phyloP scores from a whole-genome alignment of 2,329 filamentous ascomycete genomes.

The Trichophyton rubrum region DNA sequence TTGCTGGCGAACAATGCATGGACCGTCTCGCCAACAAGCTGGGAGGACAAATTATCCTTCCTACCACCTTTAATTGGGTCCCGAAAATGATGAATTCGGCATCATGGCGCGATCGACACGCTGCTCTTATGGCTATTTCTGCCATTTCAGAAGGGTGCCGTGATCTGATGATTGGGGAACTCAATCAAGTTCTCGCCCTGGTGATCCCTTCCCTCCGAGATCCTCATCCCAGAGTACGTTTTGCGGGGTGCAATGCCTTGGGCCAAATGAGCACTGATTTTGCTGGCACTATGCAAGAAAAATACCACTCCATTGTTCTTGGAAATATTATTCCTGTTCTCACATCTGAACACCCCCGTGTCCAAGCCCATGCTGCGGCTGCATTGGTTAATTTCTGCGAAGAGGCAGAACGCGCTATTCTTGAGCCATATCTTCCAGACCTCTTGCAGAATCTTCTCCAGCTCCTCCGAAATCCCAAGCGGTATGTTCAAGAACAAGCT shows the following conservation, averaged over 20 bases:
- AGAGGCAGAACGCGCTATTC: constrained; percentile 80
- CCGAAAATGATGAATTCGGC: constrained; percentile 95
- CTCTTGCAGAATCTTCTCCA: constrained; percentile 75
- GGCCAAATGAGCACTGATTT: constrained; percentile 99
- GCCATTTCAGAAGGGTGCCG: constrained; percentile 96
- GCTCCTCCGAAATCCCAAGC: constrained; percentile 79
- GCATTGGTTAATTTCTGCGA: constrained; percentile 98
- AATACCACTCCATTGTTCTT: constrained; percentile 78
- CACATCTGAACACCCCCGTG: constrained; percentile 76
- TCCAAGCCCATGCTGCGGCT: constrained; percentile 95
- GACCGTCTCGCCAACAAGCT: constrained; percentile 94
- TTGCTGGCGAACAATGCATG: constrained; percentile 97
- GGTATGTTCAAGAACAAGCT: constrained; percentile 95
- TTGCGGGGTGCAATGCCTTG: constrained; percentile 96
- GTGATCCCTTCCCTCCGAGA: constrained; percentile 88
- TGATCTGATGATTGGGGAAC: constrained; percentile 86
- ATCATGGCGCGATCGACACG: constrained; percentile 89
- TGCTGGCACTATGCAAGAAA: constrained; percentile 92
- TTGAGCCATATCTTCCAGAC: constrained; percentile 87
- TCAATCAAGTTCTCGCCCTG: constrained; percentile 85
- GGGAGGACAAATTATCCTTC: constrained; percentile 81
- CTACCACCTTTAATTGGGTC: constrained; percentile 91
- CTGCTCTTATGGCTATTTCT: constrained; percentile 95
- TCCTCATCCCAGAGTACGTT: constrained; percentile 83
- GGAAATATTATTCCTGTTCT: constrained; percentile 87